phyloP scores from a whole-genome alignment of 352 stramenopile genomes.

The Globisporangium splendens region DNA sequence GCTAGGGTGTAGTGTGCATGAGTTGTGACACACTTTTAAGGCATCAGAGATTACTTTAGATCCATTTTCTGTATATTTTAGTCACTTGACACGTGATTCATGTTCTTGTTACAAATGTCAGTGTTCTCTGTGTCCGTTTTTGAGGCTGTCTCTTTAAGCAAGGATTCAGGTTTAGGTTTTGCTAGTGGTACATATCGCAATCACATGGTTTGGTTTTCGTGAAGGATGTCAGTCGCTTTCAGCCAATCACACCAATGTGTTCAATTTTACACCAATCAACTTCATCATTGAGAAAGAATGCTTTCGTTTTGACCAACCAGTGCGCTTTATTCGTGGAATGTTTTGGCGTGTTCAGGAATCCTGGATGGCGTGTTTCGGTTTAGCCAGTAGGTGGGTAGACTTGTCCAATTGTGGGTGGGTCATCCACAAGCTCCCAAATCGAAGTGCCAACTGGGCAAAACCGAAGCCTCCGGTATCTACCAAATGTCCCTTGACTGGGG shows the following conservation, averaged over 20 bases:
- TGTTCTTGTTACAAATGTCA: too few relatives aligned
- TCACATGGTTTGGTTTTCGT: conserved; percentile 7
- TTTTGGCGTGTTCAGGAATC: conserved; percentile 11
- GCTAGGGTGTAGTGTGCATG: too few relatives aligned
- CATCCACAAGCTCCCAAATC: too few relatives aligned
- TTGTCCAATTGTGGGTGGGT: conserved; percentile 1
- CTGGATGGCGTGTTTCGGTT: conserved; percentile 9
- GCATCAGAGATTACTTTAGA: too few relatives aligned
- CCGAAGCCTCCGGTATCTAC: background rate
- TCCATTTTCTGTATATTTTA: too few relatives aligned
- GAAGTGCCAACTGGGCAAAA: background rate
- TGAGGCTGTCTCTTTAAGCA: background rate
- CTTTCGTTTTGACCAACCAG: conserved; percentile 1
- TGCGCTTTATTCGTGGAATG: background rate
- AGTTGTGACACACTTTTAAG: too few relatives aligned
- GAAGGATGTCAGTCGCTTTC: background rate
- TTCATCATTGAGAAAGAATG: background rate
- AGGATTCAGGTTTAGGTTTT: background rate
- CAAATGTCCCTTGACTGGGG: too few relatives aligned
- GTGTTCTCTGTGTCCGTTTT: too few relatives aligned
- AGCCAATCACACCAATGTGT: background rate
- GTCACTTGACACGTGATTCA: too few relatives aligned
- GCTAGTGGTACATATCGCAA: conserved; percentile 2
- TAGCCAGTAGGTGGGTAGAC: background rate
- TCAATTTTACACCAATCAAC: background rate